These are phyloP conservation scores for Protomyces inundatus DNA, from an alignment of 1,139 yeast species.

Conservation along the genomic window DNA sequence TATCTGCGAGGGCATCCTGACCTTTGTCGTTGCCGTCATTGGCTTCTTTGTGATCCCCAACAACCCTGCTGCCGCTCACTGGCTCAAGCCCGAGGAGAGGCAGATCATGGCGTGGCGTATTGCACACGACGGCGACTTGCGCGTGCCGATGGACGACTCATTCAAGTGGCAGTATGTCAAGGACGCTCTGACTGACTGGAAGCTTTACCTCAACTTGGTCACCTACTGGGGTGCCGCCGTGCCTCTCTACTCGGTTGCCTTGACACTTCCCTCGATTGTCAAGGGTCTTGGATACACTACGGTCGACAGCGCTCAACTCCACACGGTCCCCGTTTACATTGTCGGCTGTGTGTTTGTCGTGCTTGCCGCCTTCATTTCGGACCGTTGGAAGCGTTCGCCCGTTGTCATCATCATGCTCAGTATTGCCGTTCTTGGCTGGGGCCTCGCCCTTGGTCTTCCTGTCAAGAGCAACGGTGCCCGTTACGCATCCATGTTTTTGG, in stretches of 20 bases:
- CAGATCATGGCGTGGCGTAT: conserved; percentile 14
- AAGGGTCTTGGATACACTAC: not conserved
- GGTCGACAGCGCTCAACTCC: not conserved
- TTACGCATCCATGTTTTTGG: conserved; percentile 24
- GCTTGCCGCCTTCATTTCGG: not conserved
- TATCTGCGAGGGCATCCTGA: conserved; percentile 60
- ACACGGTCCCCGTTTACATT: conserved; percentile 3
- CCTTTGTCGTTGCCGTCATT: conserved; percentile 56
- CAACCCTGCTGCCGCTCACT: conserved; percentile 60
- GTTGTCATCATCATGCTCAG: not conserved
- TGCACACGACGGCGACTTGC: conserved; percentile 18
- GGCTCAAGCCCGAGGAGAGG: conserved; percentile 42
- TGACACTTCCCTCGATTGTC: not conserved
- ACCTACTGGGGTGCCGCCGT: conserved; percentile 17
- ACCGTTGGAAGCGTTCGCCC: not conserved
- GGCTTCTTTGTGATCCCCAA: conserved; percentile 65
- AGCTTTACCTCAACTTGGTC: conserved; percentile 18
- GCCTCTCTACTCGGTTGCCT: conserved; percentile 27
- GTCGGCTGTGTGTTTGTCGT: conserved; percentile 7
- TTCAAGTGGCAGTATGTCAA: conserved; percentile 26
- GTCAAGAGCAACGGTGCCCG: conserved; percentile 7
- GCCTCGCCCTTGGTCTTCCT: not conserved
- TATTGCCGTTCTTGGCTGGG: not conserved
- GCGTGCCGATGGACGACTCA: conserved; percentile 14
- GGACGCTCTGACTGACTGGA: conserved; percentile 16